Evolutionary conservation across 352 stramenopile species (phyloP), one percentile per base, ranked within the genome.

Genomic region (Pythium inflatum): DNA sequence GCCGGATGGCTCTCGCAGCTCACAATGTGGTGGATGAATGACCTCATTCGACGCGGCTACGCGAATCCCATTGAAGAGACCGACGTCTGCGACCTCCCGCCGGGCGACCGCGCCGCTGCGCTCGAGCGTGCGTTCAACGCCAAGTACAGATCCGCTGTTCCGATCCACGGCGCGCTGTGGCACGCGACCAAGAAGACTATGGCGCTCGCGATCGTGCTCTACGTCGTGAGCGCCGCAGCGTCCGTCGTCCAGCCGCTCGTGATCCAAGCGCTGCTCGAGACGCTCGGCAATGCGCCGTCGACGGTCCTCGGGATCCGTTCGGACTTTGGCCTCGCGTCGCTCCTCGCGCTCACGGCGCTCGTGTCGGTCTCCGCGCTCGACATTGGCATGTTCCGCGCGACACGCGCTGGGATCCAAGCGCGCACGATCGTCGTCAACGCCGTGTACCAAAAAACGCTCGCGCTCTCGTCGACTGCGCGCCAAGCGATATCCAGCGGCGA

Each of bases 391-490:
- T 88, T 75, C 60, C 65, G 84, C 27, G 75, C 78, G 18, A 72
- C 70, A 0, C 79, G 81, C n/a, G 55, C 81, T 0, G 82, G 80
- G 8, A 64, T 81, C 49, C 80, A 84, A n/a, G 80, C 77, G 43
- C 79, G 78, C 20, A 78, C 60, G 38, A 71, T 85, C 25, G 64
- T 83, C 3, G 73, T 88, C 56, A 77, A 82, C 61, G 67, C 28
- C 43, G 80, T 91, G 27, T 89, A 79, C 59, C 78, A 83, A 43
- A 91, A 91, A 61, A 73, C 66, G 3, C 76, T 89, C 14, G 56
- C 66, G 56, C 78, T 89, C 38, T 80, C 81, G 18, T 79, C 69
- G 11, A 73, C 68, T 16, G 70, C 78, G 2, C 77, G 79, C 13
- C 82, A 76, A 43, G 50, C 70, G 16, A 83, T 82, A 48, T 77